A percentile compares a stretch with the other conserved stretches of the same genome.
Evolutionary conservation across 371 early-diverging fungal species (phyloP).

Genomic region (Mucor saturninus): DNA sequence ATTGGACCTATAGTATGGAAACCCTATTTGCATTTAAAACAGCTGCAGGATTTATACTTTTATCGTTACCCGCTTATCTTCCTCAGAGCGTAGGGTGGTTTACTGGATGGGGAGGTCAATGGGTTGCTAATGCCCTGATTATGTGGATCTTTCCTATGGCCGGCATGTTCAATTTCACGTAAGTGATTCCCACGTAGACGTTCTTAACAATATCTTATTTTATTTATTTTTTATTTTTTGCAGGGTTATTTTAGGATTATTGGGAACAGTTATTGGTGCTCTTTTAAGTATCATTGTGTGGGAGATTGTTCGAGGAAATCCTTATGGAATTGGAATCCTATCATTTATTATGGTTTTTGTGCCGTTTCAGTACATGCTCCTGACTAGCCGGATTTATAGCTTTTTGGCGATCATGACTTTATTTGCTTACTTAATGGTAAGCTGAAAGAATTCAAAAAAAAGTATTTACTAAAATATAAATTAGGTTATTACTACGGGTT

Average conservation of each 20-base stretch:
- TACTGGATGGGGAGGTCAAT: slow-evolving; percentile 45
- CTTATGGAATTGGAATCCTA: slow-evolving; percentile 42
- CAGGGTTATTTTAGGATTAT: slow-evolving; percentile 32
- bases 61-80: slow-evolving; percentile 40
- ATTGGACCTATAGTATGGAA: slow-evolving; percentile 32
- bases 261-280: slow-evolving; percentile 39
- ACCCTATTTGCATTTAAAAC: slow-evolving; percentile 43
- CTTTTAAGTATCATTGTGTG: slow-evolving; percentile 47
- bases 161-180: slow-evolving; percentile 45
- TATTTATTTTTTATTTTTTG: background rate
- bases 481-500: slow-evolving; percentile 31
- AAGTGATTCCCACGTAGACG: background rate
- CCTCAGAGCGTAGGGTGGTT: slow-evolving; percentile 38
- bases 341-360: slow-evolving; percentile 27
- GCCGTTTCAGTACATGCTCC: slow-evolving; percentile 35
- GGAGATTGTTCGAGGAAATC: slow-evolving; percentile 47
- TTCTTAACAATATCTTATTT: background rate
- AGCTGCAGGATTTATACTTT: slow-evolving; percentile 33
- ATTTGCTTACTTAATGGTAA: slow-evolving; percentile 35
- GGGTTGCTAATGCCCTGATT: slow-evolving; percentile 43
- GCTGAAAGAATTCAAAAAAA: no score
- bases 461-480: background rate
- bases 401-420: slow-evolving; percentile 34
- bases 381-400: slow-evolving; percentile 22
- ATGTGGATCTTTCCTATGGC: slow-evolving; percentile 47